Evolutionary conservation across 2,329 filamentous ascomycete genomes (phyloP), one percentile per base, ranked within the genome.

Genomic region (Aspergillus eucalypticola): DNA sequence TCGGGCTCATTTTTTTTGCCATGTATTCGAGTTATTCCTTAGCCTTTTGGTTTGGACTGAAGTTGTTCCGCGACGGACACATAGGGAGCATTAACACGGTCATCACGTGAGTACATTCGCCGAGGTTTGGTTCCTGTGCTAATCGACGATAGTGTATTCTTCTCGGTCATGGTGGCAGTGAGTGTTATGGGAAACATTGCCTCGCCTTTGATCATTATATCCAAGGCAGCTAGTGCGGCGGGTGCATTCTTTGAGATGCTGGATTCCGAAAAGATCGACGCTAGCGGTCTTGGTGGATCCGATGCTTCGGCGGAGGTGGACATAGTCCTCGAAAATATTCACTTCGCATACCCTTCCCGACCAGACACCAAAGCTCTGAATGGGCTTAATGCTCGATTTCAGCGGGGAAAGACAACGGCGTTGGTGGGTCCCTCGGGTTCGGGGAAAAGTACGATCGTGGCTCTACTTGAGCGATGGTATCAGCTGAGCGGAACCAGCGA

Each of bases 311-410:
- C 80, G 2, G 75, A 73, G 5, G 75, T 77, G 17, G 83, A 88
- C 54, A 88, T 90, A 52, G 75, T 82, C 5, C 84, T 93, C 27
- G 55, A 85, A 10, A 79, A 86, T 44, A 84, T 93, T 10, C 84
- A 82, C n/a, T 92, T 93, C 68, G 84, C 88, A 2, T 93, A 93
- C 67, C 90, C 90, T 0, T 77, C 65, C 60, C 76, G 78, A 3
- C 70, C 75, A 0, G 68, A 73, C 17, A 69, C 74, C 5, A 69
- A 68, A 8, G 72, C 79, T 0, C 62, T 81, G 1, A 71, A 75
- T 25, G 67, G 69, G 2, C 65, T 80, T 13, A 64, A 71, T 62
- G 58, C 75, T 23, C 61, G 60, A 5, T 74, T 80, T 35, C 66
- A 68, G 13, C 69, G 69, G 7, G 72, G 74, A 5, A 77, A 77